Conservation (phyloP, 192 early-diverging fungal genomes). For the Thoreauomyces humboldtii region DNA sequence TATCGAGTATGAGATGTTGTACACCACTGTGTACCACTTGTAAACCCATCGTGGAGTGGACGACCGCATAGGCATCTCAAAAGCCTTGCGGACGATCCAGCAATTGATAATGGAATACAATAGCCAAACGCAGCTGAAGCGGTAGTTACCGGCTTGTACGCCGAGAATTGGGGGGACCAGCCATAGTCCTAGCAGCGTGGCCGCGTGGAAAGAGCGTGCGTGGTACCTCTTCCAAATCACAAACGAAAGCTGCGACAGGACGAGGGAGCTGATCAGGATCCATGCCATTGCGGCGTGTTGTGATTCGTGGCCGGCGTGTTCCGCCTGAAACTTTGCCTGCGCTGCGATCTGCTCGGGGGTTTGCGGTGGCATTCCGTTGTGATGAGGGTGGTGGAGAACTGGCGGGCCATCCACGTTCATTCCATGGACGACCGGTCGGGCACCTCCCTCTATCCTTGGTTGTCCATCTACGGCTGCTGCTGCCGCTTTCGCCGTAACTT, state of each 20-base stretch:
- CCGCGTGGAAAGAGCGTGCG: slow-evolving; percentile 37
- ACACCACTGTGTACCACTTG: slow-evolving; percentile 45
- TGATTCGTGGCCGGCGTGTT: slow-evolving; percentile 21
- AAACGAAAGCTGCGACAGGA: slow-evolving; percentile 46
- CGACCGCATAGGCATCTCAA: slow-evolving; percentile 42
- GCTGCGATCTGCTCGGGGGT: too few relatives aligned
- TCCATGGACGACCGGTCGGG: too few relatives aligned
- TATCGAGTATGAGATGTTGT: slow-evolving; percentile 36
- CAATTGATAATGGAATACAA: slow-evolving; percentile 40
- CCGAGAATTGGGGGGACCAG: slow-evolving; percentile 43
- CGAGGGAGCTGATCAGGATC: slow-evolving; percentile 44
- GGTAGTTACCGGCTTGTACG: slow-evolving; percentile 40
- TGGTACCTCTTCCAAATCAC: slow-evolving; percentile 48
- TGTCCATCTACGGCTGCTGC: too few relatives aligned
- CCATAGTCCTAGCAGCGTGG: slow-evolving; percentile 51
- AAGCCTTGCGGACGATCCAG: slow-evolving; percentile 35
- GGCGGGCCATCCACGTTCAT: too few relatives aligned
- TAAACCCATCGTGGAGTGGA: slow-evolving; percentile 51
- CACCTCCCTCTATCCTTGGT: too few relatives aligned
- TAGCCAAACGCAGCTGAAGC: slow-evolving; percentile 42
- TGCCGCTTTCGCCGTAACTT: too few relatives aligned
- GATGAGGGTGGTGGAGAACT: too few relatives aligned
- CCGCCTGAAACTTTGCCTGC: neutral
- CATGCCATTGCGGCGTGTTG: slow-evolving; percentile 50
- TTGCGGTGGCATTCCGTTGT: too few relatives aligned